Evolutionary conservation across 2,329 filamentous ascomycete genomes (phyloP).

Genomic region (Penicillium sp.): DNA sequence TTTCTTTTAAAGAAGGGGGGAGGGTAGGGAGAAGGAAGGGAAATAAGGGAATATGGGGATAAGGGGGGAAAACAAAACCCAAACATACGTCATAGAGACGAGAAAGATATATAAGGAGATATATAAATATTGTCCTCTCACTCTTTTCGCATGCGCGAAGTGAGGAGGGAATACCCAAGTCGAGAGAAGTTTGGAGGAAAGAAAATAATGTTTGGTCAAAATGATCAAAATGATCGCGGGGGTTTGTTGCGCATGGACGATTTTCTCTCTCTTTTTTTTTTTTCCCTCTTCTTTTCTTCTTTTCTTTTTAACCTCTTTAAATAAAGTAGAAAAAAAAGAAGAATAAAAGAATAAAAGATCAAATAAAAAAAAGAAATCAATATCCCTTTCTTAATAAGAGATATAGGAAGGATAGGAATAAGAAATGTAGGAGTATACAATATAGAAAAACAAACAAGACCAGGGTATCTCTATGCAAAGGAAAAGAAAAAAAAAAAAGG

Average conservation of each 20-base stretch:
- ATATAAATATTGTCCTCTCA: constrained; percentile 4
- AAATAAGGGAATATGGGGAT: not conserved
- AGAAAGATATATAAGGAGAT: not conserved
- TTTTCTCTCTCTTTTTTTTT: not conserved
- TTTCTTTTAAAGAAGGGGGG: constrained; percentile 1
- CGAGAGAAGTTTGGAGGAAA: not conserved
- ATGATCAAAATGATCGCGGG: constrained; percentile 10
- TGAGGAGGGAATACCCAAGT: constrained; percentile 15
- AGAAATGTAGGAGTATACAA: not conserved
- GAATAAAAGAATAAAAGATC: not conserved
- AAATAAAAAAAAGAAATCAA: not conserved
- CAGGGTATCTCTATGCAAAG: not conserved
- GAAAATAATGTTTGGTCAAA: not conserved
- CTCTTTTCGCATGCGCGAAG: constrained; percentile 15
- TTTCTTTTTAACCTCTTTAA: not conserved
- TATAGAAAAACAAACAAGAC: not conserved
- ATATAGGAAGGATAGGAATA: not conserved
- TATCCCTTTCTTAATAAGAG: not conserved
- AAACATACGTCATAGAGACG: constrained; percentile 29
- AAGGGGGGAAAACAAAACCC: not conserved
- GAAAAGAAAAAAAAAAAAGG: not conserved
- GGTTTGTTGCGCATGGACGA: constrained; percentile 10
- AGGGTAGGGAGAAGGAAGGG: not conserved
- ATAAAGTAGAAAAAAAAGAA: not conserved
- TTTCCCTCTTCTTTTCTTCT: not conserved